Conservation (phyloP, 148 eudicot species). For the Camellia sinensis region DNA sequence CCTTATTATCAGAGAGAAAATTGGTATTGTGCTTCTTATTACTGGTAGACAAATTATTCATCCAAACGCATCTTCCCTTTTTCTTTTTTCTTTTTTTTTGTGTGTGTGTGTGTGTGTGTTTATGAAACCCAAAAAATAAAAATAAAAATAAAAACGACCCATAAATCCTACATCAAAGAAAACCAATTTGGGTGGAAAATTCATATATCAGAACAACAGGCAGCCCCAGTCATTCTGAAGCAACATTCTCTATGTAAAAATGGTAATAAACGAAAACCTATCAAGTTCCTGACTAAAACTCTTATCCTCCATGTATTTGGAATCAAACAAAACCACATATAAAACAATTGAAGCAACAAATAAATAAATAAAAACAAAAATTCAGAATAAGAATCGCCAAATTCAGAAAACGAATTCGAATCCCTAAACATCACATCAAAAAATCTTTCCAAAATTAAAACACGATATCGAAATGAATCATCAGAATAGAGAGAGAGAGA, state of each 20-base stretch:
- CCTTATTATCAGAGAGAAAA: too few relatives aligned
- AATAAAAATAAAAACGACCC: background rate
- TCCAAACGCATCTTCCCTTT: background rate
- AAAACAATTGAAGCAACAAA: background rate
- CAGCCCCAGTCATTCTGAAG: background rate
- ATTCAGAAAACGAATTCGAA: too few relatives aligned
- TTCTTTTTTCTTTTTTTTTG: too few relatives aligned
- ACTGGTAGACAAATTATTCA: background rate
- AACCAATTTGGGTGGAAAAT: constrained; percentile 2
- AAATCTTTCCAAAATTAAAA: background rate
- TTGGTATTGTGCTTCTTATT: background rate
- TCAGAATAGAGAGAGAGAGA: background rate
- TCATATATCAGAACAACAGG: background rate
- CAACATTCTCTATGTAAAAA: background rate
- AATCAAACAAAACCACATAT: background rate
- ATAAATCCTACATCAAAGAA: background rate
- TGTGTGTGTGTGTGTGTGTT: too few relatives aligned
- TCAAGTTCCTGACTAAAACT: background rate
- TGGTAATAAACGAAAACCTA: background rate
- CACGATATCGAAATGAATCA: too few relatives aligned
- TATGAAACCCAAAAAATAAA: too few relatives aligned
- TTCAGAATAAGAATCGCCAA: too few relatives aligned
- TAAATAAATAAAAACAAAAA: background rate
- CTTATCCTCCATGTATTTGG: background rate
- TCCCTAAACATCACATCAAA: background rate